Evolutionary conservation across 495 filamentous ascomycete genomes (phyloP).

Genomic region (Parmelia sp.): DNA sequence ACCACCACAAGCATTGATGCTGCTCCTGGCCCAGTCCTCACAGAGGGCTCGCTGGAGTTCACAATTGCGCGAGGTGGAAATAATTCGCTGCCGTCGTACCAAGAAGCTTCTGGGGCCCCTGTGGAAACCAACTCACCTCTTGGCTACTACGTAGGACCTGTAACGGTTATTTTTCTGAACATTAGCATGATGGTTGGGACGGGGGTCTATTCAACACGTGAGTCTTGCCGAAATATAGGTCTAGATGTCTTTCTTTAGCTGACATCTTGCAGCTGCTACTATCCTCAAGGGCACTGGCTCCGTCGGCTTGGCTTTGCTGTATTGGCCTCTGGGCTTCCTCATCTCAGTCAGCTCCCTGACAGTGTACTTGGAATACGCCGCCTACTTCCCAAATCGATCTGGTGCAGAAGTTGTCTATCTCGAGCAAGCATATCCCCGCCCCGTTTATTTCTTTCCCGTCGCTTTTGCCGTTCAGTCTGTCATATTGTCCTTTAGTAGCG

Average conservation of each 20-base stretch:
- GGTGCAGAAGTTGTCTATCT: conserved; percentile 61
- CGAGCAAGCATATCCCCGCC: conserved; percentile 58
- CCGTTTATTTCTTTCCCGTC: conserved; percentile 54
- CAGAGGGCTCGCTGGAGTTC: conserved; percentile 44
- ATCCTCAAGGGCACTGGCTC: conserved; percentile 53
- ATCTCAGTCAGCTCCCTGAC: conserved; percentile 44
- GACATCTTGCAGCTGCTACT: conserved; percentile 32
- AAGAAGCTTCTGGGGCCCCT: conserved; percentile 58
- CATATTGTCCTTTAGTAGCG: conserved; percentile 55
- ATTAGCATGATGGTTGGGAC: conserved; percentile 62
- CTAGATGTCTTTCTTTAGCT: background rate
- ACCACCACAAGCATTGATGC: background rate
- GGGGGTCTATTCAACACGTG: conserved; percentile 55
- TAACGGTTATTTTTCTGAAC: conserved; percentile 56
- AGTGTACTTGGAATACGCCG: conserved; percentile 55
- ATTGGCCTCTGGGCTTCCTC: conserved; percentile 54
- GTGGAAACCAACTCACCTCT: conserved; percentile 54
- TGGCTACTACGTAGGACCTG: conserved; percentile 50
- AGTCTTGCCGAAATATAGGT: background rate
- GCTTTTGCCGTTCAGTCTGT: conserved; percentile 55
- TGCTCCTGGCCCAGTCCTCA: conserved; percentile 19
- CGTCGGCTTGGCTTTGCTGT: conserved; percentile 53
- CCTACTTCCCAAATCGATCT: conserved; percentile 59
- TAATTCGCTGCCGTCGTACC: conserved; percentile 48
- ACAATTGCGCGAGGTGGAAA: conserved; percentile 51